phyloP scores from a whole-genome alignment of 2,329 filamentous ascomycete genomes.

The Cladophialophora psammophila region DNA sequence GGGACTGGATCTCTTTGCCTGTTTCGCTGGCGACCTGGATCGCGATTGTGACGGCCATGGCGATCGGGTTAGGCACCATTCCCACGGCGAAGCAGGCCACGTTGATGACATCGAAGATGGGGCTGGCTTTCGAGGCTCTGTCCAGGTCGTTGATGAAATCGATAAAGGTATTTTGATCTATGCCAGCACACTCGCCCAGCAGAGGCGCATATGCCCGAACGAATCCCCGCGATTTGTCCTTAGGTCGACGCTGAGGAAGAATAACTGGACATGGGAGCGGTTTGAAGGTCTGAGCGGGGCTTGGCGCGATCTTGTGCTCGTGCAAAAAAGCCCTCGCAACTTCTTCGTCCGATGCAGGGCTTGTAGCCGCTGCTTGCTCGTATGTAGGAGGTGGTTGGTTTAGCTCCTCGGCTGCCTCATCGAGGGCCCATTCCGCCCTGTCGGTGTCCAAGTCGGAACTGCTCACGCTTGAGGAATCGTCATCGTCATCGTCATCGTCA shows the following conservation, averaged over 20 bases:
- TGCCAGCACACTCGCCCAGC: slow-evolving; percentile 52
- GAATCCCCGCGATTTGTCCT: slow-evolving; percentile 58
- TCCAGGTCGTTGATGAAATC: slow-evolving; percentile 59
- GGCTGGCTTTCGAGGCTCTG: slow-evolving; percentile 32
- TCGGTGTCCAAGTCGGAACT: slow-evolving; percentile 33
- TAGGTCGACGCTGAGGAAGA: slow-evolving; percentile 61
- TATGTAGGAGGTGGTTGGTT: slow-evolving; percentile 27
- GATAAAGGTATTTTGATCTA: slow-evolving; percentile 59
- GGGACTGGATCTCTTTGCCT: slow-evolving; percentile 37
- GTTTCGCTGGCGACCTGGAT: slow-evolving; percentile 30
- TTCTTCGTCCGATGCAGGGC: slow-evolving; percentile 23
- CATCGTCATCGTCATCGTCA: slow-evolving; percentile 8
- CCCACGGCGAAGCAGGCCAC: slow-evolving; percentile 36
- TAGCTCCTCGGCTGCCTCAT: slow-evolving; percentile 35
- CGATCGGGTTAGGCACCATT: slow-evolving; percentile 35
- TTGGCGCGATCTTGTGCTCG: slow-evolving; percentile 15
- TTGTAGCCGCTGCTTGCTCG: slow-evolving; percentile 20
- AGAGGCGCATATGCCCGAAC: slow-evolving; percentile 62
- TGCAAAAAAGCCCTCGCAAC: slow-evolving; percentile 28
- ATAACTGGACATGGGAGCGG: slow-evolving; percentile 55
- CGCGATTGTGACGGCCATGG: slow-evolving; percentile 35
- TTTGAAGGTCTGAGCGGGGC: slow-evolving; percentile 16
- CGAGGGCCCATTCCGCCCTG: slow-evolving; percentile 34
- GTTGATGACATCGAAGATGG: slow-evolving; percentile 39
- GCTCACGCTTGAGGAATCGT: slow-evolving; percentile 26